phyloP scores from a whole-genome alignment of 108 stramenopile species.

The Chaetoceros muelleri region DNA sequence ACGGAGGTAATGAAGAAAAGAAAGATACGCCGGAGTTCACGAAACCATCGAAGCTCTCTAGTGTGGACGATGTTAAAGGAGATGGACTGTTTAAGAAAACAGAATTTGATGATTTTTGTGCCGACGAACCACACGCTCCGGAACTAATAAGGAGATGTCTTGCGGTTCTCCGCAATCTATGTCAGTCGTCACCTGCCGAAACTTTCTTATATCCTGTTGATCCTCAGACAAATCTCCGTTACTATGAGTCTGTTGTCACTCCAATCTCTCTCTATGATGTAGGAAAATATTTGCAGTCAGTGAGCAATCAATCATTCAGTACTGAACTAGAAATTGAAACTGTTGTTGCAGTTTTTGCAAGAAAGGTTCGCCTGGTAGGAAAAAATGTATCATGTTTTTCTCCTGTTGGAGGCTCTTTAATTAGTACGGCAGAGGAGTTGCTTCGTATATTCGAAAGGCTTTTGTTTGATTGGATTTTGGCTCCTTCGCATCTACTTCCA shows the following conservation, averaged over 20 bases:
- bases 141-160: conserved; percentile 78
- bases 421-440: conserved; percentile 66
- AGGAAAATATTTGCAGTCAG: conserved; percentile 37
- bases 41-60: conserved; percentile 1
- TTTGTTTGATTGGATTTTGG: conserved; percentile 81
- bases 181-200: conserved; percentile 43
- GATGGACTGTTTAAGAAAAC: conserved; percentile 35
- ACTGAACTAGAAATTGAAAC: conserved; percentile 19
- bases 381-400: conserved; percentile 55
- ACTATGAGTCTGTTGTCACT: conserved; percentile 71
- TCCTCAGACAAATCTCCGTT: conserved; percentile 73
- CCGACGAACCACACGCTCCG: conserved; percentile 59
- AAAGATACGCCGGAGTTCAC: conserved; percentile 2
- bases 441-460: conserved; percentile 73
- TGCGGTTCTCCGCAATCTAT: conserved; percentile 66
- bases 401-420: conserved; percentile 55
- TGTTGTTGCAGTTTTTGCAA: conserved; percentile 51
- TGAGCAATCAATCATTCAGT: conserved; percentile 6
- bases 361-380: conserved; percentile 61
- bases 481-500: conserved; percentile 39
- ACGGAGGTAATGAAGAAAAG: conserved; percentile 3
- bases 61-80: conserved; percentile 16
- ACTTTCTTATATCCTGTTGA: conserved; percentile 79
- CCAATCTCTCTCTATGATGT: conserved; percentile 70
- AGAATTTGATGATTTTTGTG: conserved; percentile 67